Conservation (phyloP, 2,329 filamentous ascomycete species). For the Aspergillus quadrilineatus region DNA sequence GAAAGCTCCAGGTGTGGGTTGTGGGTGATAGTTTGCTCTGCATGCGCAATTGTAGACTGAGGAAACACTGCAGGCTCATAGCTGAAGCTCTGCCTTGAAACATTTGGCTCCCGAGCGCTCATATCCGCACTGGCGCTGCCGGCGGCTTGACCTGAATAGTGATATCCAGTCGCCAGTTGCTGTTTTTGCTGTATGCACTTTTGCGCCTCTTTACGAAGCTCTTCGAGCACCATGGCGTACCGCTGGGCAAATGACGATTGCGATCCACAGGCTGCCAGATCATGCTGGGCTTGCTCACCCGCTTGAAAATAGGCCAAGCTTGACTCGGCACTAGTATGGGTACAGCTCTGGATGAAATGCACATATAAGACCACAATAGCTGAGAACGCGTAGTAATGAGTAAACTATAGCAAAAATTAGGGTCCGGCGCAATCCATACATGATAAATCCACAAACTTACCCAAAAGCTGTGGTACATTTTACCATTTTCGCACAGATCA, state of each 20-base stretch:
- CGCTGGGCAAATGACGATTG: constrained; percentile 42
- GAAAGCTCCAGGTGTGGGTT: neutral
- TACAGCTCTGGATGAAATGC: constrained; percentile 42
- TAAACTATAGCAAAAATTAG: constrained; percentile 17
- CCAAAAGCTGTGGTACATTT: constrained; percentile 46
- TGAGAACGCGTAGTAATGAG: constrained; percentile 48
- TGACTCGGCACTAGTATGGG: constrained; percentile 21
- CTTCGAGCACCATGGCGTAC: constrained; percentile 46
- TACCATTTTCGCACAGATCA: constrained; percentile 35
- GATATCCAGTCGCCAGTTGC: neutral
- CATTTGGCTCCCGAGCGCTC: neutral
- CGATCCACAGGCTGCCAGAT: constrained; percentile 40
- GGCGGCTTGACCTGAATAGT: constrained; percentile 7
- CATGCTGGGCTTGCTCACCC: constrained; percentile 43
- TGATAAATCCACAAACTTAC: constrained; percentile 19
- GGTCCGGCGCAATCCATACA: neutral
- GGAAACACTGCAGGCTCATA: neutral
- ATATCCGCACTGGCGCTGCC: neutral
- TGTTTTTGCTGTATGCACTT: constrained; percentile 7
- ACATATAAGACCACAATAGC: constrained; percentile 49
- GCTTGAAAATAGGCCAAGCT: constrained; percentile 32
- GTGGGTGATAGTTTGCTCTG: neutral
- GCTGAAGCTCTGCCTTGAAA: neutral
- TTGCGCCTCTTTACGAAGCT: constrained; percentile 31
- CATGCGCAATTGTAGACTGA: neutral